Conservation (phyloP, 106 monocot genomes). For the Hemerocallis citrina region DNA sequence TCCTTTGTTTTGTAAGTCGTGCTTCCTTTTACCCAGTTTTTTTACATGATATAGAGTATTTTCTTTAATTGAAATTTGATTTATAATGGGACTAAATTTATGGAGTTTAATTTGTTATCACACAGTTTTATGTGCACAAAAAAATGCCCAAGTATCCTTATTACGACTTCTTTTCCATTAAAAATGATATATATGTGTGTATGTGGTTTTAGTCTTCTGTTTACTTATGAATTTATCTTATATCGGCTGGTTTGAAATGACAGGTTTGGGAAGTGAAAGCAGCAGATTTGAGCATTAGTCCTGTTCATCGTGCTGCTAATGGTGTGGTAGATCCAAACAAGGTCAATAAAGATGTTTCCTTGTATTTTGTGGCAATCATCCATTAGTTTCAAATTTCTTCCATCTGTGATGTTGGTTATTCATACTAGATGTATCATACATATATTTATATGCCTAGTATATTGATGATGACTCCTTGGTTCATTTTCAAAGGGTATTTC, state of each 20-base stretch:
- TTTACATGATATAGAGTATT: too few species aligned
- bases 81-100: neutral
- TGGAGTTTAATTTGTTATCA: neutral
- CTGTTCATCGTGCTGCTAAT: constrained; percentile 94
- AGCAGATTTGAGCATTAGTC: constrained; percentile 97
- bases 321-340: constrained; percentile 87
- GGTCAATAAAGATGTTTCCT: constrained; percentile 32
- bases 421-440: constrained; percentile 5
- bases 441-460: neutral
- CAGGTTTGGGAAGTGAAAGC: constrained; percentile 99
- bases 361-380: neutral
- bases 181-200: too few species aligned
- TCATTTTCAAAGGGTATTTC: constrained; percentile 72
- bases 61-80: neutral
- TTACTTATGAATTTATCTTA: neutral
- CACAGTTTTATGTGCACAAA: neutral
- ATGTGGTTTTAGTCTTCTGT: neutral
- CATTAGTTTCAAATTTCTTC: neutral
- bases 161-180: neutral
- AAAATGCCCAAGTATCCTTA: neutral
- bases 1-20: too few species aligned
- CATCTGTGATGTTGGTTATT: neutral
- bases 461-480: neutral
- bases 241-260: neutral
- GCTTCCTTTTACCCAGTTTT: too few species aligned